A percentile compares a stretch with the other conserved stretches of the same genome.
Conservation (phyloP, 2,329 filamentous ascomycete species). For the Teratosphaeria nubilosa region DNA sequence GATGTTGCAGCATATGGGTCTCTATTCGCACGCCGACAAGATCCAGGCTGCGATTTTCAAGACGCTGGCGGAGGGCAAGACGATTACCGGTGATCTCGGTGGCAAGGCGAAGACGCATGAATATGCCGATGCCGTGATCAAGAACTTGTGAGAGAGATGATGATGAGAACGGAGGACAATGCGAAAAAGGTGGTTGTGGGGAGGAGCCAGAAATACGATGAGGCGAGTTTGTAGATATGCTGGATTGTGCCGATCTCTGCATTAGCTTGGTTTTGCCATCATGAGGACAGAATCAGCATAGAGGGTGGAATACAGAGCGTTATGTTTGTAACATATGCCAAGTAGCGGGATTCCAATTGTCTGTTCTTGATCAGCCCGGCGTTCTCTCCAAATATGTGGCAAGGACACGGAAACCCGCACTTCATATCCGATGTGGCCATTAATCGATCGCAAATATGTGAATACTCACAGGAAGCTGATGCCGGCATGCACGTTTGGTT, state of each 20-base stretch:
- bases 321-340: background rate
- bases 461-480: too few species aligned
- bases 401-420: too few species aligned
- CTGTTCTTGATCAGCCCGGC: background rate
- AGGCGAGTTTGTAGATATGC: background rate
- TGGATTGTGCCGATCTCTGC: background rate
- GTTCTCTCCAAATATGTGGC: background rate
- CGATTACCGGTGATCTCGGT: slow-evolving; percentile 88
- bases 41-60: slow-evolving; percentile 74
- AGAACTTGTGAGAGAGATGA: slow-evolving; percentile 35
- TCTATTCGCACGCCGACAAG: slow-evolving; percentile 69
- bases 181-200: background rate
- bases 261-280: background rate
- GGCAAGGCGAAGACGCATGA: slow-evolving; percentile 93
- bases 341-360: background rate
- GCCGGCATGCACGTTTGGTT: too few species aligned
- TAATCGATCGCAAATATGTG: too few species aligned
- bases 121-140: slow-evolving; percentile 87
- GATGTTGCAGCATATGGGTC: slow-evolving; percentile 98
- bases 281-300: background rate
- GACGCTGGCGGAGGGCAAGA: slow-evolving; percentile 62
- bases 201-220: background rate
- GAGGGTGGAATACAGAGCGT: background rate
- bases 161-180: background rate
- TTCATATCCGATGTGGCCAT: too few species aligned